Percentiles rank a stretch among this genome's conserved stretches.
Evolutionary conservation across 1,284 basidiomycete genomes (phyloP).

Genomic region (Coriolopsis trogii): DNA sequence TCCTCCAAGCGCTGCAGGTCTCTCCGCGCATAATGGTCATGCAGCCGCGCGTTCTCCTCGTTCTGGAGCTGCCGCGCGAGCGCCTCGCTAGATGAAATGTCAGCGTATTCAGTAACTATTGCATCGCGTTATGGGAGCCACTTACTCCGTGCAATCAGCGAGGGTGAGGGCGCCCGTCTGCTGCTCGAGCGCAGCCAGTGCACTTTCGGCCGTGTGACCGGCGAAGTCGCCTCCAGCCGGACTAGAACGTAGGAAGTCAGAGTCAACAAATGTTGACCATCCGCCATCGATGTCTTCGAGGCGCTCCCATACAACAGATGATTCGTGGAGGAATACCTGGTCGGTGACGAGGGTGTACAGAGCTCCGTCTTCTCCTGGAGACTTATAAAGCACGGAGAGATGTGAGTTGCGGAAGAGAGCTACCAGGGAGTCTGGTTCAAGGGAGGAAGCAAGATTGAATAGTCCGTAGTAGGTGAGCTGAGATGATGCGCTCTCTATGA

Average conservation of each 20-base stretch:
- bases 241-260: constrained; percentile 59
- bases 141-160: constrained; percentile 58
- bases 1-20: constrained; percentile 37
- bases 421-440: constrained; percentile 60
- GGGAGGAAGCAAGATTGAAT: constrained; percentile 63
- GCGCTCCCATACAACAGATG: constrained; percentile 85
- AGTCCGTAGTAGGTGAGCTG: constrained; percentile 88
- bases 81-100: constrained; percentile 45
- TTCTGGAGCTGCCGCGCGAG: constrained; percentile 74
- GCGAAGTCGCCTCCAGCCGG: constrained; percentile 82
- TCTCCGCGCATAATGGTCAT: constrained; percentile 41
- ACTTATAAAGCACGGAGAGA: constrained; percentile 84
- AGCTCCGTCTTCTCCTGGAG: constrained; percentile 42
- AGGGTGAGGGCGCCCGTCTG: constrained; percentile 34
- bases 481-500: constrained; percentile 74
- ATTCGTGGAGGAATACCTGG: constrained; percentile 75
- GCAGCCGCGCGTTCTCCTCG: constrained; percentile 66
- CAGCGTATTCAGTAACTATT: not conserved
- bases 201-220: constrained; percentile 68
- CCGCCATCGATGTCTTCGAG: constrained; percentile 86
- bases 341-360: constrained; percentile 87
- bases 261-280: constrained; percentile 76
- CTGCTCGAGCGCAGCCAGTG: constrained; percentile 40
- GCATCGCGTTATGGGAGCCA: constrained; percentile 38
- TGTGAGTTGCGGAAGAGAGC: constrained; percentile 91